Percentiles rank a stretch among this genome's conserved stretches.
phyloP scores from a whole-genome alignment of 495 filamentous ascomycete genomes.

The Penicillium crystallinum region DNA sequence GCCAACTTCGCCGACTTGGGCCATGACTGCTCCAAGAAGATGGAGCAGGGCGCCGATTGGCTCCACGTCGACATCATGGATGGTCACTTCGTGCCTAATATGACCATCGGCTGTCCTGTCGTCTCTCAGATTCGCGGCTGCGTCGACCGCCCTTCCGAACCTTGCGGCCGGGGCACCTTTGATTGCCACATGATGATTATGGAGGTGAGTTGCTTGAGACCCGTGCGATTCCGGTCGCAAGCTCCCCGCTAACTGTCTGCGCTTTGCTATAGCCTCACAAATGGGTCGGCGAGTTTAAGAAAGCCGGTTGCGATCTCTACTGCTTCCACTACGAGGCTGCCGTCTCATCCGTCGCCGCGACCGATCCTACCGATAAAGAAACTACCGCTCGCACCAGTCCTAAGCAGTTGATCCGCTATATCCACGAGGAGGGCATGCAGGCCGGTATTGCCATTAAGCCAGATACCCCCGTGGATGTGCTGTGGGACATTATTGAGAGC shows the following conservation, averaged over 20 bases:
- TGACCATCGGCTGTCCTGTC: conserved; percentile 92
- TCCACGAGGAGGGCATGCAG: conserved; percentile 82
- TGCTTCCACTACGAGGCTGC: conserved; percentile 99
- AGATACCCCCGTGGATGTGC: conserved; percentile 78
- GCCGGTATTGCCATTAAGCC: conserved; percentile 97
- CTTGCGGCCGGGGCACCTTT: conserved; percentile 78
- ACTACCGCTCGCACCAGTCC: conserved; percentile 66
- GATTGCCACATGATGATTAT: conserved; percentile 99
- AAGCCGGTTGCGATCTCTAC: conserved; percentile 93
- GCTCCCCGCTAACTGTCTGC: not conserved
- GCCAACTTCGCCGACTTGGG: conserved; percentile 90
- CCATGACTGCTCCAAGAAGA: conserved; percentile 75
- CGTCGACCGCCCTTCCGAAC: conserved; percentile 57
- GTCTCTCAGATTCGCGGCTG: conserved; percentile 87
- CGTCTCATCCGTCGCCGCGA: conserved; percentile 72
- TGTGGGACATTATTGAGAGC: conserved; percentile 82
- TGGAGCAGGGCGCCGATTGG: conserved; percentile 80
- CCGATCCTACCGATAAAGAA: conserved; percentile 62
- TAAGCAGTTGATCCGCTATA: conserved; percentile 78
- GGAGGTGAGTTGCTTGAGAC: conserved; percentile 54
- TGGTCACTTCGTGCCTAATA: conserved; percentile 95
- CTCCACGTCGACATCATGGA: conserved; percentile 84
- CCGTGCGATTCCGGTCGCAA: not conserved
- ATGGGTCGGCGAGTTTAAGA: conserved; percentile 93
- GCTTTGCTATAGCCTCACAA: conserved; percentile 71